Evolutionary conservation across 345 rosid genomes (phyloP).

Genomic region (Camelina sativa): DNA sequence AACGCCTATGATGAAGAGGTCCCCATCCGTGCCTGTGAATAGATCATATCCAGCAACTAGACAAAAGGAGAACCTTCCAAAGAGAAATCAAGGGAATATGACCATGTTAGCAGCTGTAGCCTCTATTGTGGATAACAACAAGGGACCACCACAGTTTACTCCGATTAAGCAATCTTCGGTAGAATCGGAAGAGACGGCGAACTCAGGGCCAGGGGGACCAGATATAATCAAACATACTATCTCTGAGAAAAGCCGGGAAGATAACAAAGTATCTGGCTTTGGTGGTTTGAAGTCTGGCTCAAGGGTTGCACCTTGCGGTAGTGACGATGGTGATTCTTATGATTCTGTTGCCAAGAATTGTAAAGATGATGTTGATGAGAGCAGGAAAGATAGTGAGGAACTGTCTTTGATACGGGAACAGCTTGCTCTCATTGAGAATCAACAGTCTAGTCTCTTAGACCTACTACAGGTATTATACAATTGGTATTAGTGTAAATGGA

Average conservation of each 20-base stretch:
- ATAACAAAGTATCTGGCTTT: slow-evolving; percentile 45
- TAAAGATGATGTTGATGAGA: slow-evolving; percentile 47
- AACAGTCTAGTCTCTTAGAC: slow-evolving; percentile 73
- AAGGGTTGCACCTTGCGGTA: slow-evolving; percentile 66
- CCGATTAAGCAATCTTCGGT: slow-evolving; percentile 34
- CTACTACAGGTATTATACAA: slow-evolving; percentile 73
- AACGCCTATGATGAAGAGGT: slow-evolving; percentile 58
- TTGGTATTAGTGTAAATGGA: slow-evolving; percentile 20
- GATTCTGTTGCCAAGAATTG: slow-evolving; percentile 37
- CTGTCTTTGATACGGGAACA: slow-evolving; percentile 72
- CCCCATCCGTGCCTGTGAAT: slow-evolving; percentile 53
- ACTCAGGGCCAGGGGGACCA: slow-evolving; percentile 40
- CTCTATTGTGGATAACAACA: slow-evolving; percentile 40
- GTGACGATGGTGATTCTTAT: slow-evolving; percentile 52
- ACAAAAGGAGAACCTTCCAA: slow-evolving; percentile 47
- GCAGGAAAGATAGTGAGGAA: slow-evolving; percentile 66
- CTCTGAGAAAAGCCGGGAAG: slow-evolving; percentile 47
- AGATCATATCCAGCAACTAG: slow-evolving; percentile 41
- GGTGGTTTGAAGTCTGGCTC: slow-evolving; percentile 63
- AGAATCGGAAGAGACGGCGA: slow-evolving; percentile 45
- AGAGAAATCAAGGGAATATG: slow-evolving; percentile 38
- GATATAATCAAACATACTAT: slow-evolving; percentile 61
- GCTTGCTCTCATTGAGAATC: slow-evolving; percentile 88
- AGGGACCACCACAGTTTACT: slow-evolving; percentile 46
- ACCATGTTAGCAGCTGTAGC: slow-evolving; percentile 25